Base-by-base conservation (phyloP, 164 flowering plant genomes). In the Cinnamomum chago region DNA sequence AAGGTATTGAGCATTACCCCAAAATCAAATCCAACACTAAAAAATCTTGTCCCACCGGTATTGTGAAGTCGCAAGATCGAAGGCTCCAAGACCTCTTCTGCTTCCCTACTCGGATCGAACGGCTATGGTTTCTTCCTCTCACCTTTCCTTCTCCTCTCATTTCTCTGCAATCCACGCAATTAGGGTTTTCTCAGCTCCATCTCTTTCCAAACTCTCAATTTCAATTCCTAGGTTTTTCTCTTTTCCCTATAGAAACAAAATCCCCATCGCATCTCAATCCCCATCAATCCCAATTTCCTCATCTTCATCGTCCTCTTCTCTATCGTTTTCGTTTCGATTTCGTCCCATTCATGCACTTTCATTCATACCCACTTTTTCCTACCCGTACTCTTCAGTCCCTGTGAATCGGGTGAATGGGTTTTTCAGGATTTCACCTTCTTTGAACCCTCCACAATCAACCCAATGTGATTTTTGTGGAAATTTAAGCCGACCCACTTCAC, bases 401-500 rank as follows among this genome's bases (percentile, higher is more conserved):
- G 2, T n/a, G n/a, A 30, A 22, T 68, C 20, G 70, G 25, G 7
- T n/a, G n/a, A 30, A 15, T 68, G 15, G 70, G 25, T n/a, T 55
- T 15, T 55, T 55, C 20, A 18, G 17, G 60, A 55, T 20, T 14
- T 15, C 17, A 20, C 60, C 60, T 17, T 20, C 18, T 55, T 55
- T 4, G 17, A 55, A 55, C 17, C 18, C 60, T 55, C 11, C 33
- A 24, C 18, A 9, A 15, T 60, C 33, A 67, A 18, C 20, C n/a
- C 47, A 28, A 33, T 72, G 17, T 72, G 50, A 1, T 62, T 60
- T 72, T 60, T 4, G 18, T 33, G 11, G 66, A n/a, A 60, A 72
- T 35, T 62, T 62, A 12, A 22, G 23, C 27, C 35, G 6, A 35
- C 74, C 62, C 60, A 79, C 73, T 70, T 72, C 68, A 50, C 75